Base-by-base conservation (phyloP, 805 yeast species). In the Wickerhamiella azymoides region DNA sequence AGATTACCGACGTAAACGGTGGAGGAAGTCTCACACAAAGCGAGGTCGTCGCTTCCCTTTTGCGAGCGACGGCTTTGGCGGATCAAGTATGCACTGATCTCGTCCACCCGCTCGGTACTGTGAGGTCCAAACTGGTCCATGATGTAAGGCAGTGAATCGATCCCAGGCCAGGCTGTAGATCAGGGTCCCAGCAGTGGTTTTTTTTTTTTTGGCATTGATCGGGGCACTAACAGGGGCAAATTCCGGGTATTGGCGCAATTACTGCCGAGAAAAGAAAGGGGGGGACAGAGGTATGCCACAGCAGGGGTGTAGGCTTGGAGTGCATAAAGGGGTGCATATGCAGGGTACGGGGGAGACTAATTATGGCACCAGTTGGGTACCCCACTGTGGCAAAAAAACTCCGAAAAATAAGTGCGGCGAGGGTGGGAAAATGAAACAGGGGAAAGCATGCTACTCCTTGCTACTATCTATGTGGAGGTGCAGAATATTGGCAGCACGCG, bases 1-100 rank as follows among this genome's bases (percentile, higher is more conserved):
- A 92, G 63, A 61, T 85, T 85, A 4, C 97, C 98, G 32, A 92
- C 93, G 58, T 92, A 92, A 3, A 92, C 73, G 0, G 97, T 88
- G 25, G 76, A 70, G 47, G 85, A 77, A 32, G 65, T 68, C 62
- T 80, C 69, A 1, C 92, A 74, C 52, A 71, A 71, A 54, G 79
- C 74, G 50, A 88, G 67, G 52, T 79, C 81, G 21, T 75, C 76
- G 50, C 49, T 54, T 13, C 68, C 68, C 43, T 60, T 52, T 18
- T 52, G 40, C 10, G 65, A 56, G 32, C 56, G 47, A 21, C 57
- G 57, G 25, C 67, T 62, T 47, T 63, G 66, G 30, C 61, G 52
- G 40, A 58, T 30, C 8, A 64, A 47, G 48, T 64, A 64, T 16
- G 52, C 47, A 44, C 66, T 56, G 8, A 66, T 55, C 4, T 54